These are phyloP conservation scores for Erythrophleum ivorense DNA, from an alignment of 331 rosid species.

Conservation along the genomic window DNA sequence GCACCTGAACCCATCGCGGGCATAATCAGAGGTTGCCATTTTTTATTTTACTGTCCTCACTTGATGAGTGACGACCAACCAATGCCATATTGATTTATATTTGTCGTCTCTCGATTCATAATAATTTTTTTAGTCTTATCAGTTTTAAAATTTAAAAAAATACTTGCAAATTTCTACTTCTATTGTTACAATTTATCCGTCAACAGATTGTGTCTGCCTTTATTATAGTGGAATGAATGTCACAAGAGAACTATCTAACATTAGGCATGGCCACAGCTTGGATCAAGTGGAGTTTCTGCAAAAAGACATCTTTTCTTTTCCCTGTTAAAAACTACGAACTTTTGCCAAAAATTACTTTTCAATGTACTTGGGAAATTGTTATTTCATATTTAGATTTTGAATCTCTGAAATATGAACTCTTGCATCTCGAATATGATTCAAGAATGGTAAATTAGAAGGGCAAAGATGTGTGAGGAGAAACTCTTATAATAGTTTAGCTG, in stretches of 20 bases:
- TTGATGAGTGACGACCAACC: too few species aligned
- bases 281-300: background rate
- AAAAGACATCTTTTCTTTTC: background rate
- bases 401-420: background rate
- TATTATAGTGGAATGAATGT: background rate
- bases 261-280: background rate
- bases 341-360: background rate
- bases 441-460: background rate
- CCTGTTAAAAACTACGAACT: background rate
- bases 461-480: background rate
- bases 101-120: background rate
- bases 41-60: background rate
- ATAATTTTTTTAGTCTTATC: background rate
- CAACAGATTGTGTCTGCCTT: background rate
- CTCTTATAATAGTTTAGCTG: background rate
- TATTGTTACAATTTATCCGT: background rate
- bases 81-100: background rate
- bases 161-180: background rate
- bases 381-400: background rate
- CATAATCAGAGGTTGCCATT: background rate
- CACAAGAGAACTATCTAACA: background rate
- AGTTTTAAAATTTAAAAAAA: background rate
- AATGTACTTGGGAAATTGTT: background rate
- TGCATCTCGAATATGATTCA: background rate
- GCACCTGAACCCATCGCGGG: background rate